phyloP scores from a whole-genome alignment of 306 rosid species.

The Oxytropis ochrocephala region DNA sequence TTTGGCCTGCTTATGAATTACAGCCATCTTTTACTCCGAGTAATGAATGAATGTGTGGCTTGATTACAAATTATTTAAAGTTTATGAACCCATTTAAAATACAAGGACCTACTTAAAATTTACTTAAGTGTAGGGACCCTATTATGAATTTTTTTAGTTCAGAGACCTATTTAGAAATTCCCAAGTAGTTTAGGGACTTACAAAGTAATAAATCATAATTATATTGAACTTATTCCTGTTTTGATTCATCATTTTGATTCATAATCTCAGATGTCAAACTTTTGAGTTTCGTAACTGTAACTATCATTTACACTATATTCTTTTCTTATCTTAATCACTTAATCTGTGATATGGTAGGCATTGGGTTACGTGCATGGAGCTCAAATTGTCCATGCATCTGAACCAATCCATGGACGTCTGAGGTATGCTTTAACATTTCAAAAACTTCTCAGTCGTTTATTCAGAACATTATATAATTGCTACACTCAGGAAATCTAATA shows the following conservation, averaged over 20 bases:
- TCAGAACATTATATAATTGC: slow-evolving; percentile 6
- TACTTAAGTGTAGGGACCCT: no score
- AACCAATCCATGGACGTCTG: slow-evolving; percentile 92
- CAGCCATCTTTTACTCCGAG: neutral
- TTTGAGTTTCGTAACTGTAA: neutral
- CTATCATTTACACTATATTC: neutral
- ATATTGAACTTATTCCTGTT: slow-evolving; percentile 5
- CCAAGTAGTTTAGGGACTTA: no score
- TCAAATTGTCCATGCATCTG: slow-evolving; percentile 82
- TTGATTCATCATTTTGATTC: slow-evolving; percentile 8
- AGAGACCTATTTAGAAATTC: no score
- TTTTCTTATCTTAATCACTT: slow-evolving; percentile 16
- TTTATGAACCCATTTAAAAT: no score
- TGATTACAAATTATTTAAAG: no score
- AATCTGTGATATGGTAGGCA: slow-evolving; percentile 50
- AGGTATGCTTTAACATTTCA: slow-evolving; percentile 44
- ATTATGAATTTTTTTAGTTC: no score
- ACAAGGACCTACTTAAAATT: no score
- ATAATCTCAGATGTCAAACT: neutral
- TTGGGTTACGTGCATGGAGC: slow-evolving; percentile 94
- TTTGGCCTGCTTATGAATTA: neutral
- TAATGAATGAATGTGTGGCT: neutral
- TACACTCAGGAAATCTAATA: neutral
- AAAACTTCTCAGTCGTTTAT: slow-evolving; percentile 3
- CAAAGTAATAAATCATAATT: neutral